Conservation (phyloP, 2,329 filamentous ascomycete species). For the Aotearoamyces nothofagi region DNA sequence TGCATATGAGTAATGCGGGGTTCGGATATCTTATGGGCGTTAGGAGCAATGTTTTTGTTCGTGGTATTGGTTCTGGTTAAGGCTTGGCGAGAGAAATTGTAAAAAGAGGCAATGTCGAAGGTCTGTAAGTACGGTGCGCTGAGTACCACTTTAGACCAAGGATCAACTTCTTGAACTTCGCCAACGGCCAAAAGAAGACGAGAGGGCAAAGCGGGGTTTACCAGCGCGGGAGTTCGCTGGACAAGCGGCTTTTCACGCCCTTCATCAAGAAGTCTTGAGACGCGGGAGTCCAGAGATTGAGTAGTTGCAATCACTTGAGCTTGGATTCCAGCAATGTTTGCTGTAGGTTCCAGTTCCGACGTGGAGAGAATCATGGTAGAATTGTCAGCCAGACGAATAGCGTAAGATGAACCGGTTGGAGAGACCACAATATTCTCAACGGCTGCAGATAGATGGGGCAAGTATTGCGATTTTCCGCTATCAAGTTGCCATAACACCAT, state of each 20-base stretch:
- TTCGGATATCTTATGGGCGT: conserved; percentile 56
- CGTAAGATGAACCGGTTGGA: conserved; percentile 64
- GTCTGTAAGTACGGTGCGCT: conserved; percentile 59
- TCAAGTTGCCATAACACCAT: conserved; percentile 89
- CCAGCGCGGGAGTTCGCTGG: conserved; percentile 36
- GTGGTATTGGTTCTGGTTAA: conserved; percentile 79
- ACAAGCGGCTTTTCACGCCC: conserved; percentile 13
- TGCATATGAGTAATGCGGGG: conserved; percentile 64
- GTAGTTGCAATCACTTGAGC: conserved; percentile 34
- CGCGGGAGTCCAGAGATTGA: conserved; percentile 34
- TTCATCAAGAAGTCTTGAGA: conserved; percentile 28
- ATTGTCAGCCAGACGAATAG: conserved; percentile 78
- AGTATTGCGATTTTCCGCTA: conserved; percentile 64
- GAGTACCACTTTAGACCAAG: conserved; percentile 33
- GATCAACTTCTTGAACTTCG: conserved; percentile 38
- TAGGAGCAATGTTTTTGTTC: conserved; percentile 59
- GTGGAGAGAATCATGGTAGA: conserved; percentile 84
- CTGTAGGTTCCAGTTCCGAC: conserved; percentile 69
- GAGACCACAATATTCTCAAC: conserved; percentile 81
- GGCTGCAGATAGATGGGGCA: conserved; percentile 79
- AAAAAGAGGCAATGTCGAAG: conserved; percentile 67
- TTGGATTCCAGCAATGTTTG: conserved; percentile 76
- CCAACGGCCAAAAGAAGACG: conserved; percentile 55
- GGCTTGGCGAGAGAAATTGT: conserved; percentile 73
- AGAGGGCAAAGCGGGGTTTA: conserved; percentile 47